Base-by-base conservation (phyloP, 257 asterid genomes). In the Eucommia ulmoides region DNA sequence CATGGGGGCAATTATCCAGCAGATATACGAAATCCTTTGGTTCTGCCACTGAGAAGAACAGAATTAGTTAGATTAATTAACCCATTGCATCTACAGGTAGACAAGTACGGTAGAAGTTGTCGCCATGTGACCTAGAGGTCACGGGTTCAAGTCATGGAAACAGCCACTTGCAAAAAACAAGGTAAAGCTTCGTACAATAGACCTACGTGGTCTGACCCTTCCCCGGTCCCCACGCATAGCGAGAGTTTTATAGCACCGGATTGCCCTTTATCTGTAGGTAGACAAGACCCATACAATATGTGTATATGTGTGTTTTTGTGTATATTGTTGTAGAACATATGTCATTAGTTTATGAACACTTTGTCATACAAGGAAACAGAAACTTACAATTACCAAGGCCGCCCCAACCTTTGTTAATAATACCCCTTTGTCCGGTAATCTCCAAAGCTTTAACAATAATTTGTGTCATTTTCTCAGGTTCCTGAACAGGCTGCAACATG, bases 331-430 rank as follows among this genome's bases (percentile, higher is more conserved):
- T 29, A 41, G n/a, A 19, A 3, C 26, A 46, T 24, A 47, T 10
- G 19, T 15, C 33, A 15, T 24, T 16, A 23, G 21, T 22, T 46
- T n/a, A 59, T 19, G 52, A 26, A 23, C 56, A 55, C 45, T 44
- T 41, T 23, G 55, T 49, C 51, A 50, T 21, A 14, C n/a, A 49
- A 61, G 41, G 52, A 35, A 58, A 64, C 26, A 52, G 48, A 60
- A 61, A 80, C 98, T 89, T 64, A 89, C 96, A 75, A 73, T 85
- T 58, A 33, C 98, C 96, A 72, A 85, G 94, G 71, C 96, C 98
- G 56, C 98, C 98, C 96, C 98, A 85, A 53, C 98, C 98, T 75
- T 76, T 89, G 78, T 82, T 85, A 58, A 89, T 85, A 47, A 89
- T 82, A 41, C 96, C 98, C 71, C 98, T 71, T 65, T 89, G 94